Conservation (phyloP, 306 rosid genomes). For the Macrotyloma uniflorum region DNA sequence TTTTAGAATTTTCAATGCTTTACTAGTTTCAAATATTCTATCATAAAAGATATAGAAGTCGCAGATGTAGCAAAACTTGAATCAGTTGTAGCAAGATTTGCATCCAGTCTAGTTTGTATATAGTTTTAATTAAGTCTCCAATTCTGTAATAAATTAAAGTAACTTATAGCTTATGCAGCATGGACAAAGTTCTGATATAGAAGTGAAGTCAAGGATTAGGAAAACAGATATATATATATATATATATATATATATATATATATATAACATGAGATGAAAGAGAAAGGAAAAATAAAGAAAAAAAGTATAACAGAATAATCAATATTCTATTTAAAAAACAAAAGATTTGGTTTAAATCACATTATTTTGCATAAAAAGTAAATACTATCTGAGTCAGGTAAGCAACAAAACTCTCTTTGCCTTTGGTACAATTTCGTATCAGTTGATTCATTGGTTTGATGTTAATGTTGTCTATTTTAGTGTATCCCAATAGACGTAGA, state of each 20-base stretch:
- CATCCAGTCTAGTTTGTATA: neutral
- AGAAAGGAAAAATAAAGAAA: too few species aligned
- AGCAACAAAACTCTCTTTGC: too few species aligned
- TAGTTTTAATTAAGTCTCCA: neutral
- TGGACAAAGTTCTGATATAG: neutral
- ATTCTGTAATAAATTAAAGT: neutral
- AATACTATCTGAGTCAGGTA: too few species aligned
- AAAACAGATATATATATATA: too few species aligned
- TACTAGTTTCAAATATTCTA: neutral
- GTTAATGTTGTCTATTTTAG: neutral
- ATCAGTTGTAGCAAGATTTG: neutral
- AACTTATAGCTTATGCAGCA: neutral
- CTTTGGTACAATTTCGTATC: too few species aligned
- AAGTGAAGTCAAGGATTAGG: neutral
- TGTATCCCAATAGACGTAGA: neutral
- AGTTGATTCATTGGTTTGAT: neutral
- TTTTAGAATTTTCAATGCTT: neutral
- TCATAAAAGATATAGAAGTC: neutral
- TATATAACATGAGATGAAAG: too few species aligned
- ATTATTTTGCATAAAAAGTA: too few species aligned
- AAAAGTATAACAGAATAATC: too few species aligned
- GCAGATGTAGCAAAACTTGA: neutral
- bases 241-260: too few species aligned
- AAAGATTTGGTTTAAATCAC: neutral
- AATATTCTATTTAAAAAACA: too few species aligned